Evolutionary conservation across 495 filamentous ascomycete genomes (phyloP).

Genomic region (Penicillium lagena): DNA sequence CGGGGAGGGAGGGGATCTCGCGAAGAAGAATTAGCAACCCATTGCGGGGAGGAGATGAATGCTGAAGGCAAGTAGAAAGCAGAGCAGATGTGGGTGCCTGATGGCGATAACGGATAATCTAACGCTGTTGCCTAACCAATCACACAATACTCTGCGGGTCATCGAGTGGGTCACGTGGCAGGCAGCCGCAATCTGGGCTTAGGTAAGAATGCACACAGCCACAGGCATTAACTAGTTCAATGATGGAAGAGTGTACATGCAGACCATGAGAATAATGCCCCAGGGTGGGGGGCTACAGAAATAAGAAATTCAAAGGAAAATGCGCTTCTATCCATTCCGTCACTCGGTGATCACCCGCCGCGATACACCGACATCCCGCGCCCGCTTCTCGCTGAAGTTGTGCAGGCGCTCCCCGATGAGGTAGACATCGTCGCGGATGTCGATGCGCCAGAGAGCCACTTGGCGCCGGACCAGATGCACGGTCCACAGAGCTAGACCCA

Average conservation of each 20-base stretch:
- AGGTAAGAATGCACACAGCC: constrained; percentile 9
- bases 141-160: constrained; percentile 8
- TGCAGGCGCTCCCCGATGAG: constrained; percentile 90
- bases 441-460: constrained; percentile 69
- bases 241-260: background rate
- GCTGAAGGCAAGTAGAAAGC: background rate
- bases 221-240: constrained; percentile 3
- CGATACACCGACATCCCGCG: constrained; percentile 34
- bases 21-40: constrained; percentile 1
- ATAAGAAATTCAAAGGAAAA: background rate
- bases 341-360: constrained; percentile 34
- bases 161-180: constrained; percentile 27
- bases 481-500: constrained; percentile 37
- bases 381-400: constrained; percentile 69
- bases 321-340: background rate
- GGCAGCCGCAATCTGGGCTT: constrained; percentile 26
- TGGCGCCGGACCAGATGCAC: constrained; percentile 41
- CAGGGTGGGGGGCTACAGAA: background rate
- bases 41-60: constrained; percentile 2
- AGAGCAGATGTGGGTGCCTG: constrained; percentile 18
- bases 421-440: constrained; percentile 91
- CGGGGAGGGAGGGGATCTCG: too few species aligned
- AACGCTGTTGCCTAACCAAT: constrained; percentile 51
- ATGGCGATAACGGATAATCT: constrained; percentile 6
- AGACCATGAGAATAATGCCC: too few species aligned